phyloP scores from a whole-genome alignment of 73 alveolate species.

The Breviolum minutum region DNA sequence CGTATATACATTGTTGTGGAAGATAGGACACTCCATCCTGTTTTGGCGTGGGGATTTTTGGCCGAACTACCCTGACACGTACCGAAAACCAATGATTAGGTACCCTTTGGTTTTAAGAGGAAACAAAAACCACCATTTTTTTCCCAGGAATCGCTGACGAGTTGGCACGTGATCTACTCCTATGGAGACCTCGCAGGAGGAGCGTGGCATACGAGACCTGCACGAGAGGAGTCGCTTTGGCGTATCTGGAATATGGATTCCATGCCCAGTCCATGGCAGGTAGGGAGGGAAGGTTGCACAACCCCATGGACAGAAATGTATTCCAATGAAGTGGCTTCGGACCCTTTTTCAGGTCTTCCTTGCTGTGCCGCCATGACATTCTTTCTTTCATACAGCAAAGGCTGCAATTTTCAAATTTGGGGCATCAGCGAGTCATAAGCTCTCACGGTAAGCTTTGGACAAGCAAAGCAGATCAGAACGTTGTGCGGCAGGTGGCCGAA shows the following conservation, averaged over 20 bases:
- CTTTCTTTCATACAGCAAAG: neutral
- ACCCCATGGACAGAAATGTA: too few relatives aligned
- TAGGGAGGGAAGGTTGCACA: neutral
- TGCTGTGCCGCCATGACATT: neutral
- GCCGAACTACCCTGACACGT: too few relatives aligned
- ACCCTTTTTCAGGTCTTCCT: neutral
- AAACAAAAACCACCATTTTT: neutral
- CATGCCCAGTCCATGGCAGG: constrained; percentile 94
- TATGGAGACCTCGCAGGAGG: constrained; percentile 90
- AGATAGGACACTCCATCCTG: too few relatives aligned
- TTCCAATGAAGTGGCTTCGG: neutral
- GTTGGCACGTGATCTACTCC: constrained; percentile 68
- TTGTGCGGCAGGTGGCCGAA: constrained; percentile 33
- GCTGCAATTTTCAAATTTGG: neutral
- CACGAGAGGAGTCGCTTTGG: constrained; percentile 91
- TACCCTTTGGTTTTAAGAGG: too few relatives aligned
- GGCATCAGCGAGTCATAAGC: too few relatives aligned
- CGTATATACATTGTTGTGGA: too few relatives aligned
- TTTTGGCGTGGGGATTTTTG: too few relatives aligned
- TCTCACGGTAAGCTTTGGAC: too few relatives aligned
- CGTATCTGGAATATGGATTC: constrained; percentile 84
- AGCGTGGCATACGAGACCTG: constrained; percentile 92
- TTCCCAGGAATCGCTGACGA: constrained; percentile 5
- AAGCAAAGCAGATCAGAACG: too few relatives aligned
- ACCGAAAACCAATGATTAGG: too few relatives aligned